Evolutionary conservation across 129 eudicot species (phyloP), one percentile per base, ranked within the genome.

Genomic region (Tagetes erecta): DNA sequence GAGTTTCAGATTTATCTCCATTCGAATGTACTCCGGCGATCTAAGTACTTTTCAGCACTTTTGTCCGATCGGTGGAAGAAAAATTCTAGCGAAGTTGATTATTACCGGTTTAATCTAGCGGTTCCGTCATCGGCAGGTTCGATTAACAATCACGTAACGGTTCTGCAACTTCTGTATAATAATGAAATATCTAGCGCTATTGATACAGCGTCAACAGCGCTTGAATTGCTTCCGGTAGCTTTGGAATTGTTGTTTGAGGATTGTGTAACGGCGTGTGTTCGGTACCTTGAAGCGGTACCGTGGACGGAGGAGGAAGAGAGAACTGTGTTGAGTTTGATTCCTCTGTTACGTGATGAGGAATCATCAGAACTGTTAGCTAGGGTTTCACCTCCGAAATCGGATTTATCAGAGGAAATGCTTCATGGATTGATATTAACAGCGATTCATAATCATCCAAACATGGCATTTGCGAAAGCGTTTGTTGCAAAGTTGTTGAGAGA

Each of bases 221-320:
- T 94, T 1, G 76, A 69, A 11, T 50, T 90, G n/a, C 82, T 90
- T 2, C 97, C 97, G 1, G 76, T 94, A 3, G 98, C 98, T 20
- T 76, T 90, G 8, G 90, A 94, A 57, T 80, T 94, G 5, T 67
- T 88, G 47, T 94, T 88, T 42, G 98, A 94, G 76, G 97, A 90
- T 41, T 94, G 92, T 42, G 85, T 90, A 7, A 84, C 77, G 45
- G 89, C 90, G 2, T 90, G 97, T 45, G 91, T 93, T 6, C 67
- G 68, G 14, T 93, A 84, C 76, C 79, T 93, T 0, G 98, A 93
- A 71, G 97, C 97, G 0, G 98, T 93, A 57, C 98, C 98, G 11
- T 94, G 98, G 98, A 84, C 84, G 1, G 97, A 90, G 38, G 96
- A 90, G 3, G 97, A 94, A 64, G 98, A 94, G 64, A 78, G 27